These are phyloP conservation scores for Pseudocercospora crystallina DNA, from an alignment of 2,329 filamentous ascomycete species.

Conservation along the genomic window DNA sequence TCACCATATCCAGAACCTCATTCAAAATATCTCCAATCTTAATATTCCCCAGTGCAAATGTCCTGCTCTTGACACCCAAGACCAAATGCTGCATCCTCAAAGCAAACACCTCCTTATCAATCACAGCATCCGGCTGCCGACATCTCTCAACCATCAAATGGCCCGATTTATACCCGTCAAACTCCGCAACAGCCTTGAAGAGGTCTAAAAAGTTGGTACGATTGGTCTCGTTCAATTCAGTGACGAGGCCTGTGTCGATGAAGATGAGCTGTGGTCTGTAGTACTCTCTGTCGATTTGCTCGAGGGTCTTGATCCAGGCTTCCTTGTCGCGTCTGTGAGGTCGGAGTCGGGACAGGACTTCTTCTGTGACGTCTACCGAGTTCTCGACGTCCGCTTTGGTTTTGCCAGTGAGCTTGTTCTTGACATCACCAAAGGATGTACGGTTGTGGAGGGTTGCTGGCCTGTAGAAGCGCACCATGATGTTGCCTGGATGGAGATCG, in stretches of 20 bases:
- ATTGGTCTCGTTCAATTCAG: conserved; percentile 84
- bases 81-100: conserved; percentile 97
- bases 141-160: conserved; percentile 95
- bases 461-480: conserved; percentile 98
- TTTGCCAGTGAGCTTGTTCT: conserved; percentile 19
- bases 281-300: conserved; percentile 78
- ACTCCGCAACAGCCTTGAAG: conserved; percentile 93
- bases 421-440: conserved; percentile 13
- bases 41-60: conserved; percentile 87
- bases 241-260: conserved; percentile 94
- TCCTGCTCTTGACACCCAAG: conserved; percentile 82
- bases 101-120: conserved; percentile 87
- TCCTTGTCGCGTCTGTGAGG: conserved; percentile 66
- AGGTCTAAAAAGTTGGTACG: conserved; percentile 89
- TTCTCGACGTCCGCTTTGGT: conserved; percentile 42
- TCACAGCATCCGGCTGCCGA: conserved; percentile 84
- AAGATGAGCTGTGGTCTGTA: conserved; percentile 94
- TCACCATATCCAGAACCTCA: conserved; percentile 87
- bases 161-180: conserved; percentile 93
- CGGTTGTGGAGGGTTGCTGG: conserved; percentile 67
- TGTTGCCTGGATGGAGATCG: conserved; percentile 94
- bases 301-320: conserved; percentile 71
- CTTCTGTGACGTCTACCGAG: conserved; percentile 77
- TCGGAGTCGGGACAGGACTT: conserved; percentile 76
- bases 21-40: conserved; percentile 95